These are phyloP conservation scores for Chaetoceros tenuissimus DNA, from an alignment of 108 stramenopile genomes.

Conservation along the genomic window DNA sequence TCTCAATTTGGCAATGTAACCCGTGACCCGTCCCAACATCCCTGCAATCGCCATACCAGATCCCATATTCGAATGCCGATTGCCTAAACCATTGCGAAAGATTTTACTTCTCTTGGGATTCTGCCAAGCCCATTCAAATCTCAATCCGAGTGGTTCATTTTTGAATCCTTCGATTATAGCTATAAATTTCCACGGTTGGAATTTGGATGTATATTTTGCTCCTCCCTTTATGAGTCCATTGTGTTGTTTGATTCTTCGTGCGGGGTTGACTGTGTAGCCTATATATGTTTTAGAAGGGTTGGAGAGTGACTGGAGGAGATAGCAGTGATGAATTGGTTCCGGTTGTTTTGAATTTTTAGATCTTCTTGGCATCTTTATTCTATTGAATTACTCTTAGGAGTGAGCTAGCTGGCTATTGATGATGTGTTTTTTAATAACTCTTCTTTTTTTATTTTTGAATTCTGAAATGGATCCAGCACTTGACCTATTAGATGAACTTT, in stretches of 20 bases:
- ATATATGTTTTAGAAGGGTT: background rate
- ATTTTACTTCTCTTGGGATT: background rate
- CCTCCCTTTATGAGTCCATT: background rate
- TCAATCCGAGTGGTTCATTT: background rate
- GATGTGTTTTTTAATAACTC: too few relatives aligned
- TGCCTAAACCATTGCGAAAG: background rate
- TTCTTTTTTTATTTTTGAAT: too few relatives aligned
- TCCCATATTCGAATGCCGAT: background rate
- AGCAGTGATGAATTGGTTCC: background rate
- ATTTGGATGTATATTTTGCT: background rate
- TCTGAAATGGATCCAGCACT: too few relatives aligned
- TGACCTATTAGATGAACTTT: too few relatives aligned
- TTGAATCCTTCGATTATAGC: background rate
- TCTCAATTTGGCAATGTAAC: background rate
- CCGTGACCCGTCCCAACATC: background rate
- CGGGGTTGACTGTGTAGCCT: background rate
- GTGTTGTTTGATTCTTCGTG: background rate
- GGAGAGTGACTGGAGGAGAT: background rate
- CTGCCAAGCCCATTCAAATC: background rate
- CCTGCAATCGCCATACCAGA: background rate
- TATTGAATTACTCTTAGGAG: too few relatives aligned
- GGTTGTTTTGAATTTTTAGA: too few relatives aligned
- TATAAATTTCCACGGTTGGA: background rate
- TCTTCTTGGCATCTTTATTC: too few relatives aligned
- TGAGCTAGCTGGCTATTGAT: too few relatives aligned